phyloP scores from a whole-genome alignment of 495 filamentous ascomycete genomes.

The Aspergillus hancockii region DNA sequence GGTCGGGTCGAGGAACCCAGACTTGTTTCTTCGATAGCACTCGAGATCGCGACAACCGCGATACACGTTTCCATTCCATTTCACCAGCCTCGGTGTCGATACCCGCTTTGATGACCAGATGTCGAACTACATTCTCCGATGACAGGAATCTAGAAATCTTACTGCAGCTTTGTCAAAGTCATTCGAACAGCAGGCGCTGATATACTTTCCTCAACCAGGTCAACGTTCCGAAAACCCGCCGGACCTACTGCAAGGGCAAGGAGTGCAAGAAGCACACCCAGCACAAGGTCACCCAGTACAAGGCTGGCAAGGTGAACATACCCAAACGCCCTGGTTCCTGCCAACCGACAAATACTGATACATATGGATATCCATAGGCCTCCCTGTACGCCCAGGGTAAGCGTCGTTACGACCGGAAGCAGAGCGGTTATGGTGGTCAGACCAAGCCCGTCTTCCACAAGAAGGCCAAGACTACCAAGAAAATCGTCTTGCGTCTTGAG shows the following conservation, averaged over 20 bases:
- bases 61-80: background rate
- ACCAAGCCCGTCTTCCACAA: constrained; percentile 99
- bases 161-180: constrained; percentile 5
- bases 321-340: constrained; percentile 9
- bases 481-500: constrained; percentile 97
- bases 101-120: background rate
- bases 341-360: constrained; percentile 27
- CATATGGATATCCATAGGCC: constrained; percentile 54
- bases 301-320: constrained; percentile 78
- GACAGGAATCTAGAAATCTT: constrained; percentile 8
- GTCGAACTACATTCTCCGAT: constrained; percentile 16
- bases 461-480: constrained; percentile 99
- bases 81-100: background rate
- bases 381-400: constrained; percentile 97
- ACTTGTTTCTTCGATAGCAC: background rate
- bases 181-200: constrained; percentile 28
- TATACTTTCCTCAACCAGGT: constrained; percentile 53
- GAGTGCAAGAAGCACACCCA: constrained; percentile 91
- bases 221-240: constrained; percentile 88
- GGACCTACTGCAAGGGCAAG: constrained; percentile 94
- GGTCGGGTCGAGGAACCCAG: constrained; percentile 1
- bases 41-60: background rate
- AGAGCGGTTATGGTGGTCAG: constrained; percentile 98
- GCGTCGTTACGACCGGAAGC: constrained; percentile 99
- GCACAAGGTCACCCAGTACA: constrained; percentile 97